Conservation (phyloP, 495 filamentous ascomycete species). For the Parathielavia hyrcaniae region DNA sequence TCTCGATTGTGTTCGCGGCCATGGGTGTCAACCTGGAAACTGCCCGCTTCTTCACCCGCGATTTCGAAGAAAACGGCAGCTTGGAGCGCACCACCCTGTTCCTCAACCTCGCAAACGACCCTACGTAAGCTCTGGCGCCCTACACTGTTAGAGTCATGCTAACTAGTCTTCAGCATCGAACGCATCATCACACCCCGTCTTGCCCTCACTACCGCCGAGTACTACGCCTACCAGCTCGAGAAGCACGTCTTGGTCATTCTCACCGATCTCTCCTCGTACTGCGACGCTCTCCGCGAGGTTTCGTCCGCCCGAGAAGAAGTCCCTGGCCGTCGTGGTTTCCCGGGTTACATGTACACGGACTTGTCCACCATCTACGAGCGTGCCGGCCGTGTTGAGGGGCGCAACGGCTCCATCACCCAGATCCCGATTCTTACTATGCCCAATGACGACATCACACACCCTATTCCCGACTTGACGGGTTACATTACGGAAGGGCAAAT, state of each 20-base stretch:
- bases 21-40: conserved; percentile 99
- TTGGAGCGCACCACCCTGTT: conserved; percentile 96
- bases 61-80: conserved; percentile 99
- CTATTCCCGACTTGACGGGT: conserved; percentile 96
- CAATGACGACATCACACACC: conserved; percentile 99
- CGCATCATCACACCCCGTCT: conserved; percentile 99
- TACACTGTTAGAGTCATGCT: conserved; percentile 14
- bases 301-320: conserved; percentile 99
- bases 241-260: conserved; percentile 99
- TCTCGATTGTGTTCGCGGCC: conserved; percentile 97
- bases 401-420: conserved; percentile 97
- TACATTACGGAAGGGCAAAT: conserved; percentile 99
- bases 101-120: conserved; percentile 98
- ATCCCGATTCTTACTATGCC: conserved; percentile 99
- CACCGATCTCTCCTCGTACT: conserved; percentile 96
- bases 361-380: conserved; percentile 99
- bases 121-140: conserved; percentile 61
- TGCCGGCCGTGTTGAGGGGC: conserved; percentile 94
- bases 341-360: conserved; percentile 99
- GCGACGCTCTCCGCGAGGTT: conserved; percentile 96
- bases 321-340: conserved; percentile 97
- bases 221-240: conserved; percentile 99
- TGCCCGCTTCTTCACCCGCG: conserved; percentile 93
- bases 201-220: conserved; percentile 96
- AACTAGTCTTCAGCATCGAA: conserved; percentile 65